These are phyloP conservation scores for Cucumis cinereus DNA, from an alignment of 306 rosid genomes.

Conservation along the genomic window DNA sequence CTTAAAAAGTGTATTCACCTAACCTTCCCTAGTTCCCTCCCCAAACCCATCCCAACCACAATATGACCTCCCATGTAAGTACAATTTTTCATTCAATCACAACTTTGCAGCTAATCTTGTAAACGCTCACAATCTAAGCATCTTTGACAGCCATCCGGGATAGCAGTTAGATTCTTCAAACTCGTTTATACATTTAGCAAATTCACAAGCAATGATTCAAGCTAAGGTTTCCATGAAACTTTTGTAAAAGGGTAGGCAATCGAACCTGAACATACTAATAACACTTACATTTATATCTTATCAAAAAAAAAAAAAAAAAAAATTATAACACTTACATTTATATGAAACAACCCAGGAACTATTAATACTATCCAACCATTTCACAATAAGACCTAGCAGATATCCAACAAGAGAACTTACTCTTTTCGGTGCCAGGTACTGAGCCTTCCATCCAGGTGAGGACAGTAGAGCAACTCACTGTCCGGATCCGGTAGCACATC, in stretches of 20 bases:
- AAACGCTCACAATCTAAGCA: neutral
- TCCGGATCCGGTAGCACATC: constrained; percentile 82
- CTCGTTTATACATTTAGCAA: neutral
- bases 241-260: neutral
- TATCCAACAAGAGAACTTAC: constrained; percentile 26
- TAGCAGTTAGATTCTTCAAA: neutral
- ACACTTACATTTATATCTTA: neutral
- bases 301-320: too few relatives aligned
- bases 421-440: constrained; percentile 89
- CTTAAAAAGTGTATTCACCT: neutral
- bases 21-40: neutral
- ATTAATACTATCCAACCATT: neutral
- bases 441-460: constrained; percentile 83
- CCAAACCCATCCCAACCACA: neutral
- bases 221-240: neutral
- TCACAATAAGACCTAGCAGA: neutral
- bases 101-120: neutral
- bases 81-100: neutral
- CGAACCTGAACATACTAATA: neutral
- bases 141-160: neutral
- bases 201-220: neutral
- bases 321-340: neutral
- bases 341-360: neutral
- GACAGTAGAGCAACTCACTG: constrained; percentile 67
- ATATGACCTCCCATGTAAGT: neutral